Conservation (phyloP, 371 early-diverging fungal genomes). For the Fennellomyces sp. region DNA sequence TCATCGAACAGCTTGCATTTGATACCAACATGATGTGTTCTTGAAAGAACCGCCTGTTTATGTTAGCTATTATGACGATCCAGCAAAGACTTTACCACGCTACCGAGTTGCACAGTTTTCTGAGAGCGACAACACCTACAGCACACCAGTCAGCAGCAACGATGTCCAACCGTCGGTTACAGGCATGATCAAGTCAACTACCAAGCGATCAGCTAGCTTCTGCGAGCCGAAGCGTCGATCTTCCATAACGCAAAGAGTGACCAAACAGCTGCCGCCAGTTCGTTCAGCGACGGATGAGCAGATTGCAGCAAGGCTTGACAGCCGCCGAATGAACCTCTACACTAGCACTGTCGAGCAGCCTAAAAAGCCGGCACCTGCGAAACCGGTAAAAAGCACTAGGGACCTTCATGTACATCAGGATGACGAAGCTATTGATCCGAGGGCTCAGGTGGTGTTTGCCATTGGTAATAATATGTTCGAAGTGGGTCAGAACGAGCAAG, state of each 20-base stretch:
- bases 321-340: not conserved
- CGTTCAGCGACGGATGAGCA: not conserved
- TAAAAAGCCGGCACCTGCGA: conserved; percentile 18
- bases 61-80: conserved; percentile 46
- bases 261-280: not conserved
- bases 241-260: not conserved
- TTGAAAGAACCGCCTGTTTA: conserved; percentile 44
- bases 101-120: conserved; percentile 35
- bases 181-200: not conserved
- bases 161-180: not conserved
- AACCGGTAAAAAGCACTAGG: not conserved
- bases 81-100: conserved; percentile 44
- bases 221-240: conserved; percentile 7
- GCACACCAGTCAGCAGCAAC: conserved; percentile 8
- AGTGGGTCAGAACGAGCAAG: conserved; percentile 36
- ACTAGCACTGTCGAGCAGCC: not conserved
- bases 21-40: not conserved
- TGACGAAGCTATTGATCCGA: conserved; percentile 41
- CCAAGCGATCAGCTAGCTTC: conserved; percentile 1
- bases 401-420: conserved; percentile 9
- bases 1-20: not conserved
- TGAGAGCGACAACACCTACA: not conserved
- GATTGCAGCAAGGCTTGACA: not conserved
- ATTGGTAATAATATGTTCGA: conserved; percentile 60
- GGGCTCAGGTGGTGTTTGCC: conserved; percentile 54